Base-by-base conservation (phyloP, 176 grass and related monocot genomes). In the Musa schizocarpa region DNA sequence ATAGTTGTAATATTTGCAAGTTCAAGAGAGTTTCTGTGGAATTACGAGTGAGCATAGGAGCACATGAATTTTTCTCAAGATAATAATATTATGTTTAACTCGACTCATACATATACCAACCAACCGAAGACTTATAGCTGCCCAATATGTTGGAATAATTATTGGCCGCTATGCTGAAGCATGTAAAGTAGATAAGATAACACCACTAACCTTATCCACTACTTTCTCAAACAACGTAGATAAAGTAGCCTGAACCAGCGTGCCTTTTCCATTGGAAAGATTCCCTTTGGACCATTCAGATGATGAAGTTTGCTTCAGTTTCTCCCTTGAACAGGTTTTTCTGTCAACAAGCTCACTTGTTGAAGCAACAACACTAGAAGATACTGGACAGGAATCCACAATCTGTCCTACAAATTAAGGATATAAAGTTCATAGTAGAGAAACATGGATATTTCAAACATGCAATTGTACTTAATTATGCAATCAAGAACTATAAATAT, bases 191-290 rank as follows among this genome's bases (percentile, higher is more conserved):
- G 71, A 68, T 13, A 27, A 65, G 25, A 81, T 74, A 52, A 19
- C 43, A 69, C 23, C 82, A 68, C 89, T 87, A 74, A 92, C 92
- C 82, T 87, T 87, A 50, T 89, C 82, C 62, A 74, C 80, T 69
- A 59, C 88, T 80, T 91, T 93, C 52, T 85, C 83, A 79, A 98
- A 91, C 67, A 97, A 78, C 66, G 55, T 78, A 78, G 90, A 97
- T 73, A 97, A 74, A 76, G 88, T 93, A 85, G 90, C 80, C 81
- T 93, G 94, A 77, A 97, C 90, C 27, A 82, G 83, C 81, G 84
- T 72, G 26, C 79, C 84, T 78, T 85, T 96, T 79, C 79, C 93
- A 76, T 27, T 69, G 53, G 84, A 19, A 14, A 82, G 65, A 81
- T 85, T 22, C 73, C 61, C 77, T 50, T 80, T 67, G 9, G 16